Conservation (phyloP, 2,329 filamentous ascomycete genomes). For the Xylariaceae sp. region DNA sequence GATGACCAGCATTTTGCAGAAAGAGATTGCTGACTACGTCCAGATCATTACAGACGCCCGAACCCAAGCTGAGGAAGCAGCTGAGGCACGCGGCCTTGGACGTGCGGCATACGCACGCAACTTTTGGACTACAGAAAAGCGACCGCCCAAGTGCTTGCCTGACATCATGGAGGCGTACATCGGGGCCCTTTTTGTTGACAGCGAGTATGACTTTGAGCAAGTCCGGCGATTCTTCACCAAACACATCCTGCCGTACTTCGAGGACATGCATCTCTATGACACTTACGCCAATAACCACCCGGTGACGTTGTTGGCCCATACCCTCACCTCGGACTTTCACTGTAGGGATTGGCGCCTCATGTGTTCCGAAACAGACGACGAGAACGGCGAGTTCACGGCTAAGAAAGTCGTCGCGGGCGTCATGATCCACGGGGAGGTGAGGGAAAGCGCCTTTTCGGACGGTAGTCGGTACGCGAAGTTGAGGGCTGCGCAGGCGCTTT, state of each 20-base stretch:
- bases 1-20: constrained; percentile 43
- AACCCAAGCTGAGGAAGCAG: constrained; percentile 37
- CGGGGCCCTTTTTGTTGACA: constrained; percentile 89
- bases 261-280: constrained; percentile 83
- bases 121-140: constrained; percentile 63
- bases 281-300: constrained; percentile 83
- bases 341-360: constrained; percentile 57
- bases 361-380: constrained; percentile 45
- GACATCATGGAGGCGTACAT: constrained; percentile 88
- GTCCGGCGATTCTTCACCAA: constrained; percentile 74
- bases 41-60: constrained; percentile 52
- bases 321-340: constrained; percentile 59
- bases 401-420: constrained; percentile 65
- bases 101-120: constrained; percentile 48
- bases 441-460: constrained; percentile 57
- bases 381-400: constrained; percentile 36
- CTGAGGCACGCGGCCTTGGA: constrained; percentile 36
- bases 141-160: constrained; percentile 70
- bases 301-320: constrained; percentile 64
- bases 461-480: constrained; percentile 72
- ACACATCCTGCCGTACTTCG: constrained; percentile 73
- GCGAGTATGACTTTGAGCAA: constrained; percentile 67
- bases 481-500: constrained; percentile 56
- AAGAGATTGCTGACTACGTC: constrained; percentile 52
- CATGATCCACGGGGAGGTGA: constrained; percentile 67